Conservation (phyloP, 495 filamentous ascomycete species). For the Penicillium bovifimosum region DNA sequence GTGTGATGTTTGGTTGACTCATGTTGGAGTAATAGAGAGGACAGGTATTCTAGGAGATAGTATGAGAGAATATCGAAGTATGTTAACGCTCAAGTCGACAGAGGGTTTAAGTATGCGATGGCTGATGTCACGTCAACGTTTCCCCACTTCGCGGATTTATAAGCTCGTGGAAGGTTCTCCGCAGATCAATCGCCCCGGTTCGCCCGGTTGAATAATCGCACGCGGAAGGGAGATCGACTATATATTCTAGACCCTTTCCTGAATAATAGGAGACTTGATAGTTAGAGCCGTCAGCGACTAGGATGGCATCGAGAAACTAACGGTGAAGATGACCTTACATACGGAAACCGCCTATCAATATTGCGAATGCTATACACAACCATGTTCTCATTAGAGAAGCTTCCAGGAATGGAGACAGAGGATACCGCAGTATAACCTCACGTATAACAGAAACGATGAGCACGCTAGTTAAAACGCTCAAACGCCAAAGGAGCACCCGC, state of each 20-base stretch:
- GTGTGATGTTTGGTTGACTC: constrained; percentile 39
- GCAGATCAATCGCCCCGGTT: neutral
- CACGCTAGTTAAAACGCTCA: constrained; percentile 2
- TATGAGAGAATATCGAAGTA: neutral
- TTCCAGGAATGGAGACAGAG: constrained; percentile 37
- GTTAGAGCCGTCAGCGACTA: too few species aligned
- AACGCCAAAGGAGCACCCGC: constrained; percentile 2
- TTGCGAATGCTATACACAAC: constrained; percentile 13
- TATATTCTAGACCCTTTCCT: neutral
- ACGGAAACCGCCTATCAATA: constrained; percentile 17
- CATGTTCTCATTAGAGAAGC: constrained; percentile 6
- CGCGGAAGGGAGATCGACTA: too few species aligned
- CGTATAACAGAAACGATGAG: constrained; percentile 1
- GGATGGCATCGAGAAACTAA: too few species aligned
- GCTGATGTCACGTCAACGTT: neutral
- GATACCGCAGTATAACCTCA: neutral
- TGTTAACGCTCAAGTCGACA: neutral
- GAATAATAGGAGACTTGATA: too few species aligned
- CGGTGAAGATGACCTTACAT: constrained; percentile 10
- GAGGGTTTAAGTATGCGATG: neutral
- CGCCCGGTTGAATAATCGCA: neutral
- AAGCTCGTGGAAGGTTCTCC: neutral
- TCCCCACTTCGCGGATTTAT: constrained; percentile 2
- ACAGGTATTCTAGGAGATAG: neutral
- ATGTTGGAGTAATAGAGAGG: constrained; percentile 15